phyloP scores from a whole-genome alignment of 1,284 basidiomycete species.

The Moniliophthora roreri region DNA sequence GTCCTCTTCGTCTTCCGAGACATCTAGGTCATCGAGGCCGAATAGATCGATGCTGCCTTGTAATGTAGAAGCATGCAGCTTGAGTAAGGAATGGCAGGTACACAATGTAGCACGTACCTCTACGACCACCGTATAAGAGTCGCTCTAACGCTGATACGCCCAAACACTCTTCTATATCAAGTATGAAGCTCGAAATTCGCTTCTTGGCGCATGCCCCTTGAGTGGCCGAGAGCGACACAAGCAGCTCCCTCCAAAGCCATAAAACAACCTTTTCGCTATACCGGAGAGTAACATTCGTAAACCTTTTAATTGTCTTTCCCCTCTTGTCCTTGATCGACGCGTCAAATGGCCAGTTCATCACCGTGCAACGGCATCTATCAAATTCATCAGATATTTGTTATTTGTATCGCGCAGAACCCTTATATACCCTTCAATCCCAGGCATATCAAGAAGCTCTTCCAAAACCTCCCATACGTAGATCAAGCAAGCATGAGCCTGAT shows the following conservation, averaged over 20 bases:
- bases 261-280: neutral
- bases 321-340: neutral
- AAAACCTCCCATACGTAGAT: neutral
- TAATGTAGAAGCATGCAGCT: neutral
- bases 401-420: too few species aligned
- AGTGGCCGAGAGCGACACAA: neutral
- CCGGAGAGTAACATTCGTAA: neutral
- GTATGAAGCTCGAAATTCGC: neutral
- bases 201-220: neutral
- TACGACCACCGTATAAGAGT: neutral
- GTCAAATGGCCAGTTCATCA: neutral
- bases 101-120: neutral
- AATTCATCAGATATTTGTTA: neutral
- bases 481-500: neutral
- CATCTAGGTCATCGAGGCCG: neutral
- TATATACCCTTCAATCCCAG: neutral
- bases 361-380: neutral
- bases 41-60: neutral
- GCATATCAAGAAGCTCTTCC: neutral
- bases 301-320: neutral
- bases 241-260: constrained; percentile 1
- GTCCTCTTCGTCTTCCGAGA: constrained; percentile 15
- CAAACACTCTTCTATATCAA: neutral
- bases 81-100: neutral
- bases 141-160: neutral